Evolutionary conservation across 140 eudicot genomes (phyloP).

Genomic region (Oenanthe javanica): DNA sequence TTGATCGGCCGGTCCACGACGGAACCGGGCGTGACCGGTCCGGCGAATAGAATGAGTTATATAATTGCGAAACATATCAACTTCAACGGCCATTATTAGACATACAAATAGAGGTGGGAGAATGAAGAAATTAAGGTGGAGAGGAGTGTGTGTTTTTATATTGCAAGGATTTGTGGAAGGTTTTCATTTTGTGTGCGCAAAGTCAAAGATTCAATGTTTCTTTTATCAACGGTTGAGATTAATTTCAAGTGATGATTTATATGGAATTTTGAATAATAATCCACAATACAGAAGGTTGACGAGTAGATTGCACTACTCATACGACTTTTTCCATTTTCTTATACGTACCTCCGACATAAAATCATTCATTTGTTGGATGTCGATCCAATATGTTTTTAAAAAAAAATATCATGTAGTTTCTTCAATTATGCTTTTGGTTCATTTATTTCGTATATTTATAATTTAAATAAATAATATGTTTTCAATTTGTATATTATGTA

Average conservation of each 20-base stretch:
- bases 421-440: too few relatives aligned
- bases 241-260: not conserved
- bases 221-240: not conserved
- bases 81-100: constrained; percentile 4
- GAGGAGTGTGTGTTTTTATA: not conserved
- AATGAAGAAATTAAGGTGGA: not conserved
- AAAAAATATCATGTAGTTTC: too few relatives aligned
- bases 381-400: not conserved
- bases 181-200: not conserved
- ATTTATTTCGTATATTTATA: too few relatives aligned
- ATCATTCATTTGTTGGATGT: not conserved
- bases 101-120: not conserved
- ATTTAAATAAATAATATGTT: too few relatives aligned
- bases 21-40: constrained; percentile 76
- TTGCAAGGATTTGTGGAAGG: not conserved
- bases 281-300: not conserved
- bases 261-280: not conserved
- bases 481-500: too few relatives aligned
- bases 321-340: not conserved
- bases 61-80: constrained; percentile 28
- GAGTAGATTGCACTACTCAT: not conserved
- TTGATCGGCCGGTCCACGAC: constrained; percentile 39
- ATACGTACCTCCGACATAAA: not conserved
- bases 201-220: not conserved
- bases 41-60: constrained; percentile 24